A percentile compares a stretch with the other conserved stretches of the same genome.
Evolutionary conservation across 768 basidiomycete genomes (phyloP).

Genomic region (Tylopilus rubrobrunneus): DNA sequence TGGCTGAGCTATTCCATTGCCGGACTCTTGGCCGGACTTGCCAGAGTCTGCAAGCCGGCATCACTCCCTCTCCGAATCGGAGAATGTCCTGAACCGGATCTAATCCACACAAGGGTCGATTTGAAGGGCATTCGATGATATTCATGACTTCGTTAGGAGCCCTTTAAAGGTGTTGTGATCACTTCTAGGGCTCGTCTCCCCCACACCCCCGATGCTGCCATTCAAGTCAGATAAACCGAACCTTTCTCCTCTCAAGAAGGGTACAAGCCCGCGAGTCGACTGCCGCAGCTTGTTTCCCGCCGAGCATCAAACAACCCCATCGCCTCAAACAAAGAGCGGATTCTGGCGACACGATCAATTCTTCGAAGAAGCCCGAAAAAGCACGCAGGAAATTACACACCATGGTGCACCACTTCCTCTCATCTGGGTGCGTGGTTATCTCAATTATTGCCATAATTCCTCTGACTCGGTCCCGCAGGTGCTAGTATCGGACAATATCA

Average conservation of each 20-base stretch:
- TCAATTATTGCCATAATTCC: no score
- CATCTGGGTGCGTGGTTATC: slow-evolving; percentile 19
- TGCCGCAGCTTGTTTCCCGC: no score
- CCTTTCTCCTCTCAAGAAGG: slow-evolving; percentile 12
- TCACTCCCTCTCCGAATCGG: not conserved
- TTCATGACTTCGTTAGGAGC: not conserved
- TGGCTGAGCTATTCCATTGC: no score
- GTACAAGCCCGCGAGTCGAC: no score
- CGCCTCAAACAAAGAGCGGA: not conserved
- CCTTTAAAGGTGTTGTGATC: slow-evolving; percentile 4
- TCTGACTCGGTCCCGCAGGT: slow-evolving; percentile 11
- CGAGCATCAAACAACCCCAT: not conserved
- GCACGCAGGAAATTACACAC: slow-evolving; percentile 11
- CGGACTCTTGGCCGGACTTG: no score
- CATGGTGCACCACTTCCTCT: no score
- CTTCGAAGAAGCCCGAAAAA: slow-evolving; percentile 2
- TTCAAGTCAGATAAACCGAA: slow-evolving; percentile 9
- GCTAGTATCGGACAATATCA: slow-evolving; percentile 24
- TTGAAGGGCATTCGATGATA: not conserved
- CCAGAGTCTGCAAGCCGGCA: no score
- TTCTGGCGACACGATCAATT: slow-evolving; percentile 3
- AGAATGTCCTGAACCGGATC: not conserved
- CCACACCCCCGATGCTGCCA: slow-evolving; percentile 13
- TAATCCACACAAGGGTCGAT: not conserved
- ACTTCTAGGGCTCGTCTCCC: slow-evolving; percentile 1